Evolutionary conservation across 1,284 basidiomycete genomes (phyloP), one percentile per base, ranked within the genome.

Genomic region (Ganoderma boninense): DNA sequence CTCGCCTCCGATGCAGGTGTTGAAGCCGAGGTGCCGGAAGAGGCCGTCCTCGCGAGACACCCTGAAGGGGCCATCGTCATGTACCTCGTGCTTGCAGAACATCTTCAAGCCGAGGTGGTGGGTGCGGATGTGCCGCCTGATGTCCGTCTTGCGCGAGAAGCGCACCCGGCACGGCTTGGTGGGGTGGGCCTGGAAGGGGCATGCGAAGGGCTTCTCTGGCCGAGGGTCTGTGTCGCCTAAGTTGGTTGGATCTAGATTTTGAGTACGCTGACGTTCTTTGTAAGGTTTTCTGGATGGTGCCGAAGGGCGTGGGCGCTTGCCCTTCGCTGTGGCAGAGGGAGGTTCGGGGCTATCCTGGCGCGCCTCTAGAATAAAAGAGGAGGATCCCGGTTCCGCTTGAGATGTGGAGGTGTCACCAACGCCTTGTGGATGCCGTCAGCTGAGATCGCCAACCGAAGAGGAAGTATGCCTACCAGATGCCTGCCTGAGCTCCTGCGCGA

Each of bases 121-220:
- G 62, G 16, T 42, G 54, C 63, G 40, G 62, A 68, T 29, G 62
- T 68, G 67, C 32, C 67, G 42, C 26, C 49, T 42, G 26, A 60
- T 20, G 62, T 68, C 67, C 11, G 38, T 16, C 23, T 4, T 3
- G 56, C 67, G 67, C 2, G 11, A 11, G 32, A 59, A 38, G 56
- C 29, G 26, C 29, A 23, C 11, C 40, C 3, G 1, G 57, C 65
- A 66, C 0, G 57, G 56, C 38, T 56, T 42, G 42, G 18, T 16
- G 38, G 42, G 32, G 26, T 8, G 3, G 59, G 10, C 20, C 26
- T 14, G 8, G 40, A 16, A 46, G 57, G 65, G 57, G 11, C 43
- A 43, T 43, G 43, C 46, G 46, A 49, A 57, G 26, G 26, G 26
- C 3, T 42, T 38, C 43, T 14, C 29, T 4, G 13, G 20, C 16